These are phyloP conservation scores for Cutaneotrichosporon daszewskae DNA, from an alignment of 1,284 basidiomycete genomes.

Conservation along the genomic window DNA sequence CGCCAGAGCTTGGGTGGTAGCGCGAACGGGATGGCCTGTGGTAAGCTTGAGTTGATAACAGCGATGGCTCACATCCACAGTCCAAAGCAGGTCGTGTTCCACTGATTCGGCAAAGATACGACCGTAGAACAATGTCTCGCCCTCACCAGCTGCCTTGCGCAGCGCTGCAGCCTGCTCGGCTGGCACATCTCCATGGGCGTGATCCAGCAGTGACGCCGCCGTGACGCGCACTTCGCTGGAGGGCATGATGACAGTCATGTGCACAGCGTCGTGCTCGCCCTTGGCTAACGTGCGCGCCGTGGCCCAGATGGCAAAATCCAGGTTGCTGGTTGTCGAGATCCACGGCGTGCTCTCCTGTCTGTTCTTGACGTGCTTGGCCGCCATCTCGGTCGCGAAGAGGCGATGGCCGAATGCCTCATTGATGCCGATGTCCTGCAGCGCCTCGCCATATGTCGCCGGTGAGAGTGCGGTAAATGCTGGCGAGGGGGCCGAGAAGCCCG, in stretches of 20 bases:
- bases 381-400: not conserved
- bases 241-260: constrained; percentile 5
- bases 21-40: constrained; percentile 4
- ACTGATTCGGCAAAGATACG: constrained; percentile 21
- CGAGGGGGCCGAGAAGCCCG: not conserved
- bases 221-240: constrained; percentile 1
- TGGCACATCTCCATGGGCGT: too few relatives aligned
- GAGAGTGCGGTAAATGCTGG: not conserved
- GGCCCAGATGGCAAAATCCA: constrained; percentile 28
- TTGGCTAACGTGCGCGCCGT: constrained; percentile 12
- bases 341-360: constrained; percentile 12
- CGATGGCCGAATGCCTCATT: not conserved
- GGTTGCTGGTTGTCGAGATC: constrained; percentile 20
- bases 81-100: constrained; percentile 14
- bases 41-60: not conserved
- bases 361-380: not conserved
- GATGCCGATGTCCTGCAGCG: not conserved
- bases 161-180: too few relatives aligned
- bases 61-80: constrained; percentile 13
- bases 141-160: too few relatives aligned
- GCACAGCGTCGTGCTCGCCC: not conserved
- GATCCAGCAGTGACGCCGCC: too few relatives aligned
- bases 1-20: constrained; percentile 8
- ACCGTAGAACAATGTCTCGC: constrained; percentile 23
- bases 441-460: not conserved